phyloP scores from a whole-genome alignment of 805 yeast genomes.

The Wickerhamomyces alni region DNA sequence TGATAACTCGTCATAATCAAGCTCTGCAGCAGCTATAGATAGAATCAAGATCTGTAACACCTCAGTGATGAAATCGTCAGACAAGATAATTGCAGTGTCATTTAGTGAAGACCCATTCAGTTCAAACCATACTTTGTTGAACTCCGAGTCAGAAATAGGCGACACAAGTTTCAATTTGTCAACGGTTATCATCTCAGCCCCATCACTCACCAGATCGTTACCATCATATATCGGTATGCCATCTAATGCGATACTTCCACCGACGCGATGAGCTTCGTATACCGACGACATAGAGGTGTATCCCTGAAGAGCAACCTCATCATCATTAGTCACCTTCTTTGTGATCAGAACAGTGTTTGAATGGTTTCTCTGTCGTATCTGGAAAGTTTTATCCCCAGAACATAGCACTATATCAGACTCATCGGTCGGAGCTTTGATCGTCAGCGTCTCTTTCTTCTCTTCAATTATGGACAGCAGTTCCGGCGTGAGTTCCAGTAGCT shows the following conservation, averaged over 20 bases:
- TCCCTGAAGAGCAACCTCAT: slow-evolving; percentile 25
- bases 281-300: slow-evolving; percentile 28
- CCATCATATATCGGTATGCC: slow-evolving; percentile 34
- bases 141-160: slow-evolving; percentile 51
- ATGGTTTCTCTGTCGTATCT: slow-evolving; percentile 73
- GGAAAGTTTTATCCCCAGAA: slow-evolving; percentile 52
- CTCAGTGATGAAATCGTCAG: slow-evolving; percentile 27
- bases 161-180: slow-evolving; percentile 35
- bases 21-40: slow-evolving; percentile 32
- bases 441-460: slow-evolving; percentile 15
- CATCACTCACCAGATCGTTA: slow-evolving; percentile 10
- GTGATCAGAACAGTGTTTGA: slow-evolving; percentile 73
- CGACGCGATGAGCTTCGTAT: slow-evolving; percentile 29
- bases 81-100: slow-evolving; percentile 34
- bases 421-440: slow-evolving; percentile 25
- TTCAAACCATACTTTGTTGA: slow-evolving; percentile 43
- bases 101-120: slow-evolving; percentile 51
- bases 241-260: slow-evolving; percentile 27
- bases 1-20: slow-evolving; percentile 24
- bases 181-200: slow-evolving; percentile 5
- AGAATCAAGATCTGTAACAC: slow-evolving; percentile 30
- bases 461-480: slow-evolving; percentile 37
- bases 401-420: slow-evolving; percentile 52
- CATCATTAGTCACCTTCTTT: slow-evolving; percentile 20
- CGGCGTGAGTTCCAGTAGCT: slow-evolving; percentile 47